Evolutionary conservation across 352 stramenopile species (phyloP), one percentile per base, ranked within the genome.

Genomic region (Pythium phragmiticola): DNA sequence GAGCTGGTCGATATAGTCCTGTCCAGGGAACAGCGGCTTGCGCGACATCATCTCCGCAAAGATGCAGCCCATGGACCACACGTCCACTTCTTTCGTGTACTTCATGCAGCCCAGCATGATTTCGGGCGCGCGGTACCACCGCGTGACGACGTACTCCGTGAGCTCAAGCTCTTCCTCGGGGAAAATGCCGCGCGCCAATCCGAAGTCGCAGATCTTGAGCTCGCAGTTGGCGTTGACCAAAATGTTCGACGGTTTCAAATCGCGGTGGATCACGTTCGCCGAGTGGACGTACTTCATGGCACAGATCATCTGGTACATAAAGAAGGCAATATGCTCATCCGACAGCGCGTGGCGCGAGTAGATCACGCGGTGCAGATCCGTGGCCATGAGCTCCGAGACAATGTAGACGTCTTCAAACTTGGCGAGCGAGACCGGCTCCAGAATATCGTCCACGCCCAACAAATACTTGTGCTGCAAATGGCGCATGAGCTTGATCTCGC

Each of bases 61-160:
- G 62, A 99, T 99, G 69, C 98, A 99, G 21, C 97, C 98, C 58
- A 99, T 97, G 59, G 87, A 96, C 95, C 95, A 99, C 0, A 98
- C 85, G 66, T 99, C 96, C 55, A 94, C 82, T 39, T 88, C 80
- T 3, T 80, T 77, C 2, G 80, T 92, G 76, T 95, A 95, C 71
- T 94, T 92, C 80, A 92, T 92, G 66, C 83, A 92, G 2, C 79
- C 82, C 11, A 94, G 68, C 83, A 92, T 88, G 54, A 92, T 88
- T 68, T 93, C 84, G 1, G 76, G 76, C 16, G 76, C 76, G 13
- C 76, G 72, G 36, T 83, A 80, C 84, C 85, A 95, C 36, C 87
- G 66, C 19, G 87, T 95, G 23, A 92, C 85, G 16, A 95, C 86
- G 60, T 95, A 95, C 55, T 95, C 87, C 0, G 87, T 95, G 1